Base-by-base conservation (phyloP, 192 early-diverging fungal species). In the Dispira parvispora region DNA sequence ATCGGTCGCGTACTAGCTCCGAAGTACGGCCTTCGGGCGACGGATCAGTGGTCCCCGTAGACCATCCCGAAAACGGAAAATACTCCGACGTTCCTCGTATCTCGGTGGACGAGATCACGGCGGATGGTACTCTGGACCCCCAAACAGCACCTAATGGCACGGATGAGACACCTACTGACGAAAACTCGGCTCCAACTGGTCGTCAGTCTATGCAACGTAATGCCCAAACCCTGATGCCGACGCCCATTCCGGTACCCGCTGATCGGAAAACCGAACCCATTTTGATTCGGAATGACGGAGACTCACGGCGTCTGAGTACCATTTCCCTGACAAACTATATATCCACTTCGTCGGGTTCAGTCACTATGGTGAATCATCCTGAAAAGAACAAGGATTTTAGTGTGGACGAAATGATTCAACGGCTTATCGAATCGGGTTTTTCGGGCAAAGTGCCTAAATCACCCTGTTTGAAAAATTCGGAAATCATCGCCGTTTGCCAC, bases 371-470 rank as follows among this genome's bases (percentile, higher is more conserved):
- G 63, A 62, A 61, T 62, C 75, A 78, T 46, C 73, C 73, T 10
- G 73, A 72, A 68, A 77, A 73, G 73, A 52, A 43, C 67, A 84
- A 77, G 76, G 75, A 71, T 68, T 77, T 83, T 65, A 80, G 81
- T 65, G 68, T 97, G 38, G 94, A 97, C 79, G 87, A 91, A 64
- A 84, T 88, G 69, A 93, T 97, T 61, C 80, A 84, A 61, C 80
- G 88, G 65, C 78, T 97, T 23, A 69, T 93, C 26, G 84, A 87
- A 14, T 87, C 82, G 11, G 85, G 90, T 2, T 83, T 86, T 68
- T 75, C 79, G 46, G 80, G 81, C 53, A 83, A 84, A 53, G 76
- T 86, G 20, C 77, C 82, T n/a, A 91, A 90, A 65, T 72, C 71
- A 45, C 81, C 92, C 44, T 90, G 88, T 64, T 66, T 97, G 27